These are phyloP conservation scores for Aeschynomene evenia DNA, from an alignment of 306 rosid species.

Conservation along the genomic window DNA sequence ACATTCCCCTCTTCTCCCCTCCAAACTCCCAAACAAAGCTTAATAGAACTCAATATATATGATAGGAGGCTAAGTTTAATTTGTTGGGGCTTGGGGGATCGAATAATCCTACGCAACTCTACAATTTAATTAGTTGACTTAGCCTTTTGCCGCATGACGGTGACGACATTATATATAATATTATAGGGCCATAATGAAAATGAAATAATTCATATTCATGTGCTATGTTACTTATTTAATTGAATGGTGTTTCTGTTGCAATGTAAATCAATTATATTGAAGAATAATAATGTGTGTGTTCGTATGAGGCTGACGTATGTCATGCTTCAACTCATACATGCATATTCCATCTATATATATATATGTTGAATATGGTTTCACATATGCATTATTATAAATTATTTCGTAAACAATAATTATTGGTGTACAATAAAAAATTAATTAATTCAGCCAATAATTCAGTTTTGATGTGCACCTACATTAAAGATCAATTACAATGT, in stretches of 20 bases:
- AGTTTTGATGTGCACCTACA: too few relatives aligned
- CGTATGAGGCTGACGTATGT: not conserved
- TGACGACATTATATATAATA: not conserved
- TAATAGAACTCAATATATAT: too few relatives aligned
- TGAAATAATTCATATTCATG: not conserved
- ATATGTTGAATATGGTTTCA: not conserved
- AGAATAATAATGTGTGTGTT: not conserved
- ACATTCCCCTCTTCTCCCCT: too few relatives aligned
- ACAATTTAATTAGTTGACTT: not conserved
- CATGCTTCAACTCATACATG: not conserved
- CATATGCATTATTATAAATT: not conserved
- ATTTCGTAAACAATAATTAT: too few relatives aligned
- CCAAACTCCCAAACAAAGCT: too few relatives aligned
- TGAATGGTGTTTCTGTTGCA: not conserved
- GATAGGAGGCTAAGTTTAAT: not conserved
- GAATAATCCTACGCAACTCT: not conserved
- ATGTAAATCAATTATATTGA: not conserved
- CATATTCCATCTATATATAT: not conserved
- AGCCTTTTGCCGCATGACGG: not conserved
- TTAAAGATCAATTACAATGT: too few relatives aligned
- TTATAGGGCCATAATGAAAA: not conserved
- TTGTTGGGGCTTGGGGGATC: not conserved
- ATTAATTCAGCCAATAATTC: too few relatives aligned
- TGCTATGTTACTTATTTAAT: not conserved
- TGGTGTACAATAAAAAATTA: too few relatives aligned